Evolutionary conservation across 495 filamentous ascomycete genomes (phyloP), one percentile per base, ranked within the genome.

Genomic region (Elaphomyces granulatus): DNA sequence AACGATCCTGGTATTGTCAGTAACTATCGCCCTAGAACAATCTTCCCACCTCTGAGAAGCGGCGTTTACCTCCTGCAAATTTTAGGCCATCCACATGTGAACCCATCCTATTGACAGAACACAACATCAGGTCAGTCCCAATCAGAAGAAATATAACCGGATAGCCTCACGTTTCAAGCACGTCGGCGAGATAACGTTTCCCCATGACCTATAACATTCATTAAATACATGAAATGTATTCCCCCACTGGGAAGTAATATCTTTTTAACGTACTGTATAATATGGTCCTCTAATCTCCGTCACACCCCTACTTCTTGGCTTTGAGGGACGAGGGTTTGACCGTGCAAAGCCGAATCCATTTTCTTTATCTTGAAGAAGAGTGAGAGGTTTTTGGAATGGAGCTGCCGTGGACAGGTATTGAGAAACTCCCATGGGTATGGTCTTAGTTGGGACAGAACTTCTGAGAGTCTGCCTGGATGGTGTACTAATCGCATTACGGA

Each of bases 391-490:
- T n/a, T 43, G 12, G 8, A 20, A 20, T 15, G 16, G 15, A 8
- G 17, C 1, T 44, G 77, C 87, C 64, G 85, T 94, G 20, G 70
- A 75, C 31, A 72, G 45, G 82, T 7, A 81, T 95, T 38, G 85
- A 95, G 63, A 75, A 67, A 50, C 88, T 87, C 42, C 84, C 84
- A 12, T 9, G 33, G 9, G 8, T 8, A 8, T 9, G 33, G 8
- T 8, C 8, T 35, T 35, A 35, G 15, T 35, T 35, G 33, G 19
- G 33, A 14, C 33, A 35, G 33, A 3, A 14, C 33, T 9, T 35
- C 7, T 7, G 3, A 8, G 4, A 35, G 8, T 35, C 15, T 4
- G 2, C 14, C 4, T 14, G 15, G 19, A 1, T 9, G 33, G 15
- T 17, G 33, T 15, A 3, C 19, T 35, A 1, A 15, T 14, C 33